phyloP scores from a whole-genome alignment of 768 basidiomycete species.

The Strobilomyces confusus region DNA sequence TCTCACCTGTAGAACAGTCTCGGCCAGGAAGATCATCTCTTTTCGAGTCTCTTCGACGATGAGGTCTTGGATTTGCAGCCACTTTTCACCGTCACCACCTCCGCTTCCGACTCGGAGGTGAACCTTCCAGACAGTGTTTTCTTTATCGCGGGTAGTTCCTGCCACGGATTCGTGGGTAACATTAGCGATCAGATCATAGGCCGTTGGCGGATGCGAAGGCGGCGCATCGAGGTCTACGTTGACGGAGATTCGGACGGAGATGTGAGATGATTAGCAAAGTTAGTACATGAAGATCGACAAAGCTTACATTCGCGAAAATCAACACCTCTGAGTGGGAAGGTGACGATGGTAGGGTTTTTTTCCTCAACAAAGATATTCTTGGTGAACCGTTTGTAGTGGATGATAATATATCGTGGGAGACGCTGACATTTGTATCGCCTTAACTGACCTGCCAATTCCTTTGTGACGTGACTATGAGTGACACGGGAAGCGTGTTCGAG shows the following conservation, averaged over 20 bases:
- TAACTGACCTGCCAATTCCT: slow-evolving; percentile 81
- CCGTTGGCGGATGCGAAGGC: slow-evolving; percentile 52
- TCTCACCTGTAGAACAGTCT: slow-evolving; percentile 88
- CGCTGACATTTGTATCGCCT: slow-evolving; percentile 87
- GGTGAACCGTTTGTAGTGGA: slow-evolving; percentile 95
- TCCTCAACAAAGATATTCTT: slow-evolving; percentile 97
- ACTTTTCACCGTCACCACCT: slow-evolving; percentile 82
- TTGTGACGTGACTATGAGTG: slow-evolving; percentile 15
- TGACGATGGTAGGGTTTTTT: slow-evolving; percentile 98
- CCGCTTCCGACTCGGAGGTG: slow-evolving; percentile 75
- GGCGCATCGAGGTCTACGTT: slow-evolving; percentile 73
- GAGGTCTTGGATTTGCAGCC: slow-evolving; percentile 96
- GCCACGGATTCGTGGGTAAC: slow-evolving; percentile 93
- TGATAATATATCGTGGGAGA: slow-evolving; percentile 87
- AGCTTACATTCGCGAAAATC: slow-evolving; percentile 89
- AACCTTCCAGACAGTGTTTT: slow-evolving; percentile 89
- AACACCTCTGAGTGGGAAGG: slow-evolving; percentile 90
- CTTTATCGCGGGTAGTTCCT: slow-evolving; percentile 92
- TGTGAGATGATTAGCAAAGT: slow-evolving; percentile 17
- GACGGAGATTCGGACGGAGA: slow-evolving; percentile 25
- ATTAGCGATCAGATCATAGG: slow-evolving; percentile 95
- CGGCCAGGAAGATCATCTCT: slow-evolving; percentile 97
- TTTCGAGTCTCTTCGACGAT: slow-evolving; percentile 95
- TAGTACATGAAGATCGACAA: slow-evolving; percentile 20
- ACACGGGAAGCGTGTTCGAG: slow-evolving; percentile 10